phyloP scores from a whole-genome alignment of 495 filamentous ascomycete genomes.

The Daldinia bambusicola region DNA sequence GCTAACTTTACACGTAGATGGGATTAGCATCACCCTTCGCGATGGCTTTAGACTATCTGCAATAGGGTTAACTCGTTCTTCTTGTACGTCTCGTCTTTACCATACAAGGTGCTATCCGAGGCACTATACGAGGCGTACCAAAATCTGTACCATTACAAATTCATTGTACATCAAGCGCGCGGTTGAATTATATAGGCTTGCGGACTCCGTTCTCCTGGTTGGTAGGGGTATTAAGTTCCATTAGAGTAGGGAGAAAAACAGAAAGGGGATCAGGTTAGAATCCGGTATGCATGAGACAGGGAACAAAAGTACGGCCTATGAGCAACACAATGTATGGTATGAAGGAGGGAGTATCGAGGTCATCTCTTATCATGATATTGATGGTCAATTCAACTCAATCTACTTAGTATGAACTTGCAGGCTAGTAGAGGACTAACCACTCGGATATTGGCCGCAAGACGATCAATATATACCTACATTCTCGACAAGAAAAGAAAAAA shows the following conservation, averaged over 20 bases:
- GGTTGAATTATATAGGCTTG: conserved; percentile 10
- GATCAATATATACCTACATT: background rate
- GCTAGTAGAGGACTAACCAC: background rate
- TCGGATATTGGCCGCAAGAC: background rate
- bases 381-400: background rate
- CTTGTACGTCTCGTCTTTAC: conserved; percentile 11
- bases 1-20: conserved; percentile 27
- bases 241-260: background rate
- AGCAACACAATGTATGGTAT: background rate
- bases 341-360: background rate
- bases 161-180: conserved; percentile 23
- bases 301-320: background rate
- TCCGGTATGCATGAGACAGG: background rate
- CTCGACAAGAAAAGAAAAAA: background rate
- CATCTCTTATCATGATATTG: conserved; percentile 3
- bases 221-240: background rate
- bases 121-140: background rate
- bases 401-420: background rate
- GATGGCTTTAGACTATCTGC: background rate
- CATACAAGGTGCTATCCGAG: no score
- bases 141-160: conserved; percentile 25
- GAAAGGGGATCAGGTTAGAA: conserved; percentile 3
- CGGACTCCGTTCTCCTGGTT: conserved; percentile 3
- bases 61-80: background rate
- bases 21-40: conserved; percentile 18